Evolutionary conservation across 805 yeast genomes (phyloP).

Genomic region (Pichia thaimueangensis): DNA sequence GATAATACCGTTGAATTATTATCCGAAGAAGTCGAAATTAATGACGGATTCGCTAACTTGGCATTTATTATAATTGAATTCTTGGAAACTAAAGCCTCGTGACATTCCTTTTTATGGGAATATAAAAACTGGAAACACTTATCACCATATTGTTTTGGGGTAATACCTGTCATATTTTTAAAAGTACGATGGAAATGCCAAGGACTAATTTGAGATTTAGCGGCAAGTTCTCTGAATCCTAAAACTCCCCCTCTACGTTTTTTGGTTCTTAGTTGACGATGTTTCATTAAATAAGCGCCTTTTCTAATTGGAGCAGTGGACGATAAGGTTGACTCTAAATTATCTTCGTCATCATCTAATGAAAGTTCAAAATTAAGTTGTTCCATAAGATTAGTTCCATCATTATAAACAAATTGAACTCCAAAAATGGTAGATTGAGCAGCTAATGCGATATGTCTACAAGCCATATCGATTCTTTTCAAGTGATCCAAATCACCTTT

Average conservation of each 20-base stretch:
- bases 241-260: constrained; percentile 71
- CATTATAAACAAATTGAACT: constrained; percentile 3
- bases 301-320: too few species aligned
- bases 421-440: constrained; percentile 35
- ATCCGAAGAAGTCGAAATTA: too few species aligned
- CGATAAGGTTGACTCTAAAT: not conserved
- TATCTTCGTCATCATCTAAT: constrained; percentile 1
- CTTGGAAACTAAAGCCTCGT: constrained; percentile 10
- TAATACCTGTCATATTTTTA: constrained; percentile 76
- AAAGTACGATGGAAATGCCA: constrained; percentile 94
- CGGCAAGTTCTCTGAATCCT: constrained; percentile 83
- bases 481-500: constrained; percentile 65
- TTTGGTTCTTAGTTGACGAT: constrained; percentile 32
- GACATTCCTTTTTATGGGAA: constrained; percentile 19
- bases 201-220: constrained; percentile 74
- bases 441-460: constrained; percentile 77
- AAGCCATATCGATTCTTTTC: constrained; percentile 66
- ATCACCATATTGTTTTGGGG: constrained; percentile 87
- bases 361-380: too few species aligned
- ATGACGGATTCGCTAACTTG: constrained; percentile 30
- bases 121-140: constrained; percentile 62
- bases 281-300: constrained; percentile 7
- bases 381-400: not conserved
- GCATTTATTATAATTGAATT: constrained; percentile 27
- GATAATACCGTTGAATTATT: too few species aligned